Conservation (phyloP, 306 rosid genomes). For the Cicer bijugum region DNA sequence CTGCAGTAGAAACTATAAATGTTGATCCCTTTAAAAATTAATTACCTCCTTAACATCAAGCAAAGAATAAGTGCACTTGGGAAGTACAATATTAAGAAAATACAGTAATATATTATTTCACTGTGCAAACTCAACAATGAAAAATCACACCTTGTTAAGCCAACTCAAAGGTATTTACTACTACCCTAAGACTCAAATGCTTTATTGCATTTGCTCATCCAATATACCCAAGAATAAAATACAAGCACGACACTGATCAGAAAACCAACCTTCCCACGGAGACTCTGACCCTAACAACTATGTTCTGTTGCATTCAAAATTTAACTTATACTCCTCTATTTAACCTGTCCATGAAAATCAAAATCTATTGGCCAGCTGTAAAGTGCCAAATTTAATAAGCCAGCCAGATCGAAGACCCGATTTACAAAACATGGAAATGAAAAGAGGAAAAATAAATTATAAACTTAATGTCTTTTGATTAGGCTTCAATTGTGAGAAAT, state of each 20-base stretch:
- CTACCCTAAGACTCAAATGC: conserved; percentile 6
- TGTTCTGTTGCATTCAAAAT: neutral
- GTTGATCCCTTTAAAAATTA: conserved; percentile 16
- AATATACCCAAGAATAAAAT: conserved; percentile 36
- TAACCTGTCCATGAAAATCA: conserved; percentile 37
- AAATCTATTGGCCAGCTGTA: conserved; percentile 42
- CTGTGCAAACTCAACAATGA: conserved; percentile 27
- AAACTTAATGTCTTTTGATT: conserved; percentile 4
- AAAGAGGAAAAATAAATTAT: neutral
- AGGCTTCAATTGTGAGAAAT: neutral
- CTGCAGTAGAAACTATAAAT: conserved; percentile 50
- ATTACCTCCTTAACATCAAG: conserved; percentile 29
- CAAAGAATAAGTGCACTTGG: neutral
- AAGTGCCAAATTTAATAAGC: conserved; percentile 9
- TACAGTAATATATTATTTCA: conserved; percentile 30
- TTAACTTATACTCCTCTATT: conserved; percentile 18
- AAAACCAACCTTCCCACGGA: conserved; percentile 18
- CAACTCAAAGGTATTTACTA: neutral
- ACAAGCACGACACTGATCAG: conserved; percentile 16
- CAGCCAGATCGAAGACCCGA: conserved; percentile 26
- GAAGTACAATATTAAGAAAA: neutral
- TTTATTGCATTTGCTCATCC: conserved; percentile 25
- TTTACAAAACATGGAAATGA: conserved; percentile 31
- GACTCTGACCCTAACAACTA: conserved; percentile 28
- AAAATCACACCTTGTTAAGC: conserved; percentile 11